Evolutionary conservation across 2,329 filamentous ascomycete species (phyloP), one percentile per base, ranked within the genome.

Genomic region (Clonostachys rosea): DNA sequence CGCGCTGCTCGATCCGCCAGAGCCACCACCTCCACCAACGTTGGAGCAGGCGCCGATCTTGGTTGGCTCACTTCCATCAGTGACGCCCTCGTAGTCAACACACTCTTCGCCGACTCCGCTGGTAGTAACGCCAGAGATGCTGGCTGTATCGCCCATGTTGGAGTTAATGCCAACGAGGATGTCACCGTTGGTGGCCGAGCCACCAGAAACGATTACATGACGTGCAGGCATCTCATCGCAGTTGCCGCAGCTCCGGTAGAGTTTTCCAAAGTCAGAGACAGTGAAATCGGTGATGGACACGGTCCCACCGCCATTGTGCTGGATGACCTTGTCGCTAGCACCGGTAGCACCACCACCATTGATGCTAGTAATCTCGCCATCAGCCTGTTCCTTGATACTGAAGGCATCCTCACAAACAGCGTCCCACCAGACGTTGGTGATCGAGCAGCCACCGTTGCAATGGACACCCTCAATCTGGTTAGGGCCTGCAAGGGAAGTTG

Each of bases 391-490:
- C 57, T 68, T 63, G 49, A 71, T 57, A 6, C 66, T 69, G 39
- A 57, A 24, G 3, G 56, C 55, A 9, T 59, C 68, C 47, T 70
- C 67, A 50, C 67, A 69, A 30, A 69, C 63, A 43, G 67, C 61
- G 14, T 59, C 56, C 61, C 63, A 67, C 66, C 64, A 66, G 50
- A 70, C 67, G 48, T 64, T 65, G 54, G 60, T 63, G 30, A 63
- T 49, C 9, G 59, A 64, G 54, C 74, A 76, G 13, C 67, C 59
- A 34, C 71, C 73, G 45, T 68, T 59, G 59, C 75, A 78, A 61
- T 78, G 74, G 24, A 78, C 68, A 45, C 69, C 75, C 59, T 76
- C 75, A 34, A 69, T 65, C 50, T 76, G 65, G 48, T 71, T 67
- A 14, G 64, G 55, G 40, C 64, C 17, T 76, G 10, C 24, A 30